These are phyloP conservation scores for Myriosclerotinia curreyana DNA, from an alignment of 2,329 filamentous ascomycete species.

Conservation along the genomic window DNA sequence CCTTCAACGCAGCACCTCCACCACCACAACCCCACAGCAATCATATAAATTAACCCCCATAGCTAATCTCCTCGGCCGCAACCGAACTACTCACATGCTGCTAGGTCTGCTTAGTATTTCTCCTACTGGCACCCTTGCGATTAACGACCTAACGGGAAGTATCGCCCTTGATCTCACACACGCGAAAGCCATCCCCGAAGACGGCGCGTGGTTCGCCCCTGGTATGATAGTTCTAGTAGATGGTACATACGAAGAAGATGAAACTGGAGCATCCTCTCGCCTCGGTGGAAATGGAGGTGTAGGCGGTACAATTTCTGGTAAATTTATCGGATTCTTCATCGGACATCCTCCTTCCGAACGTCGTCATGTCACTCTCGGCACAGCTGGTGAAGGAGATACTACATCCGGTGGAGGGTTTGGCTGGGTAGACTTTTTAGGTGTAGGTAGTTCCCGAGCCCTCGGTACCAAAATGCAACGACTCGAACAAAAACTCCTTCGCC, in stretches of 20 bases:
- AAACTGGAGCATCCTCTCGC: constrained; percentile 64
- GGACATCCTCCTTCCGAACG: constrained; percentile 90
- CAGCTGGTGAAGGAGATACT: constrained; percentile 53
- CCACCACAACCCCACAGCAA: constrained; percentile 53
- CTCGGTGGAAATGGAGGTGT: constrained; percentile 77
- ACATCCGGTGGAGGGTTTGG: constrained; percentile 81
- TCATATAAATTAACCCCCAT: constrained; percentile 89
- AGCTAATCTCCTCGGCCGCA: constrained; percentile 69
- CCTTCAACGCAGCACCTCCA: constrained; percentile 57
- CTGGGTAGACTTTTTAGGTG: constrained; percentile 94
- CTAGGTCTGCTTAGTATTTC: constrained; percentile 78
- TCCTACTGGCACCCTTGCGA: constrained; percentile 75
- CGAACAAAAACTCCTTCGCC: constrained; percentile 63
- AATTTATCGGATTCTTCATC: constrained; percentile 85
- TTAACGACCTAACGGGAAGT: constrained; percentile 84
- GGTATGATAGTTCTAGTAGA: constrained; percentile 96
- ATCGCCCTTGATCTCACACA: constrained; percentile 81
- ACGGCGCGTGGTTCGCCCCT: constrained; percentile 87
- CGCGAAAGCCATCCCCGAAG: constrained; percentile 76
- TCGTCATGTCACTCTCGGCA: constrained; percentile 73
- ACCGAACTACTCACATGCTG: constrained; percentile 79
- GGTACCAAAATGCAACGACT: constrained; percentile 80
- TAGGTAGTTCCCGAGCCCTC: constrained; percentile 82
- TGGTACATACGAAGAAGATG: constrained; percentile 94
- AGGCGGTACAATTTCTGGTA: constrained; percentile 87